Percentiles rank a stretch among this genome's conserved stretches.
phyloP scores from a whole-genome alignment of 2,329 filamentous ascomycete species.

The Fusarium camptoceras region DNA sequence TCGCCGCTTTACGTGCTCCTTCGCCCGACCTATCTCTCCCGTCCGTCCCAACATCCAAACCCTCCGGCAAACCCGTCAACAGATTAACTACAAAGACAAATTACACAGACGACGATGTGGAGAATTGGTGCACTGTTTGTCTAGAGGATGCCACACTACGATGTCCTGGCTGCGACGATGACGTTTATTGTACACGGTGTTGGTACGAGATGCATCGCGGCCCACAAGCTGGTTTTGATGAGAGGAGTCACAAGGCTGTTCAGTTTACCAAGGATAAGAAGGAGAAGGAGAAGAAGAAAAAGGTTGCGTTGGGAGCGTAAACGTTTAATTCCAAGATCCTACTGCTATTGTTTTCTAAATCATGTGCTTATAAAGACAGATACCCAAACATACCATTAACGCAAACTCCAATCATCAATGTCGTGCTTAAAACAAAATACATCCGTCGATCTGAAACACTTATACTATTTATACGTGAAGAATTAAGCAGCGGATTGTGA shows the following conservation, averaged over 20 bases:
- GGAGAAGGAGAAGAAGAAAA: conserved; percentile 51
- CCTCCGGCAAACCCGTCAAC: conserved; percentile 56
- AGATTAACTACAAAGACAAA: conserved; percentile 55
- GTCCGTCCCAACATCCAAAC: conserved; percentile 62
- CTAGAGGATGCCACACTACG: conserved; percentile 79
- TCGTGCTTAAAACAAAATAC: conserved; percentile 18
- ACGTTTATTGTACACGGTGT: conserved; percentile 81
- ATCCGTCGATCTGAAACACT: conserved; percentile 6
- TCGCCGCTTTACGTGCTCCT: conserved; percentile 62
- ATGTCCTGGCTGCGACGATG: conserved; percentile 77
- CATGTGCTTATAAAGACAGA: conserved; percentile 27
- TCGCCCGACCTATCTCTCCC: conserved; percentile 56
- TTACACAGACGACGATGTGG: conserved; percentile 77
- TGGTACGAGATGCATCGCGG: conserved; percentile 86
- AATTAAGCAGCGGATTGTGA: conserved; percentile 36
- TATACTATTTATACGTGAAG: neutral
- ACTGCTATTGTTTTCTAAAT: conserved; percentile 10
- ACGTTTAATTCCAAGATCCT: conserved; percentile 26
- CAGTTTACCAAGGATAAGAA: conserved; percentile 61
- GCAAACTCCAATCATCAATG: conserved; percentile 23
- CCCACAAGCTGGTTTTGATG: conserved; percentile 75
- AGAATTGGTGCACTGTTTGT: conserved; percentile 85
- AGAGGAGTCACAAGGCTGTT: conserved; percentile 75
- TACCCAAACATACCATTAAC: conserved; percentile 23
- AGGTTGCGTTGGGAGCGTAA: conserved; percentile 54